phyloP scores from a whole-genome alignment of 257 asterid genomes.

The Fraxinus pennsylvanica region DNA sequence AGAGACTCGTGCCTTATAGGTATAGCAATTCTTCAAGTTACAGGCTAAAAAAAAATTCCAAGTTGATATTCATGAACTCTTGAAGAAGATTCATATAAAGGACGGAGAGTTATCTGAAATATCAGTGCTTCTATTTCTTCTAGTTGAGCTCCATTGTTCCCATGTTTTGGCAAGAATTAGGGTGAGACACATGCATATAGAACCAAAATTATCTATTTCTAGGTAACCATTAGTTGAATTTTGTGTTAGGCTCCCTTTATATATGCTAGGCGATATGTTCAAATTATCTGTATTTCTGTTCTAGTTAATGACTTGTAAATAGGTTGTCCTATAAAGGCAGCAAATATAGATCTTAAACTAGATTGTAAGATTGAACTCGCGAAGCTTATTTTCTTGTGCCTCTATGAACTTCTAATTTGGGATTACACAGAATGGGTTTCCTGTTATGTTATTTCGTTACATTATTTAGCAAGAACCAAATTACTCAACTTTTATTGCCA shows the following conservation, averaged over 20 bases:
- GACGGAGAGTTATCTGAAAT: background rate
- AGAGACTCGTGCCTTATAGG: conserved; percentile 94
- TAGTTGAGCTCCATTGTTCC: background rate
- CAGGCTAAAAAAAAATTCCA: conserved; percentile 1
- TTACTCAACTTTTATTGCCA: conserved; percentile 8
- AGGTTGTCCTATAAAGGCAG: background rate
- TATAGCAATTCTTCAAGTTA: conserved; percentile 26
- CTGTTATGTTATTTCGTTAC: background rate
- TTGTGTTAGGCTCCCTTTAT: background rate
- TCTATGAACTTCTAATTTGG: background rate
- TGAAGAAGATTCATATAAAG: conserved; percentile 4
- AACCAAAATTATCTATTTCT: background rate
- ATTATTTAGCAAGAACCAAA: background rate
- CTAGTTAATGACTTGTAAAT: background rate
- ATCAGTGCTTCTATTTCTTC: conserved; percentile 14
- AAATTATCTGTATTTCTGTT: background rate
- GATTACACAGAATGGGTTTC: background rate
- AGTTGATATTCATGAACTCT: conserved; percentile 4
- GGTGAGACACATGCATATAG: background rate
- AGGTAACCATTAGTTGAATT: background rate
- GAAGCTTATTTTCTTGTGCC: background rate
- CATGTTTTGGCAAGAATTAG: background rate
- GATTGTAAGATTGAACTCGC: background rate
- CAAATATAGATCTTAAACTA: background rate
- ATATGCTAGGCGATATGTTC: background rate